These are phyloP conservation scores for Metarhizium guizhouense DNA, from an alignment of 2,329 filamentous ascomycete genomes.

Conservation along the genomic window DNA sequence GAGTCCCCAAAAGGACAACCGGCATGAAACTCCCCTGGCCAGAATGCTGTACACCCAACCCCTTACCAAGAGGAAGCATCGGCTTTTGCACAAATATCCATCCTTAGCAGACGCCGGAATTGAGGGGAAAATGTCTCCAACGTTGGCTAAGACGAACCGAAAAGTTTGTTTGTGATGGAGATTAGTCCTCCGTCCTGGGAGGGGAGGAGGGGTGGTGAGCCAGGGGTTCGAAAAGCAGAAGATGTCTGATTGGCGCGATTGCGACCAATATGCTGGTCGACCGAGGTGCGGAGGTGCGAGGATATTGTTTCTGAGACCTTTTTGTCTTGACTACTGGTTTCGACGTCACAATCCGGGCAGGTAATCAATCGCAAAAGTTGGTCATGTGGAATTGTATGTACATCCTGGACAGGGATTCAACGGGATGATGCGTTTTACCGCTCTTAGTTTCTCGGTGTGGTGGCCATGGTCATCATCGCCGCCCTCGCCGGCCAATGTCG, in stretches of 20 bases:
- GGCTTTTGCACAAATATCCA: neutral
- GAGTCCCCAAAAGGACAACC: neutral
- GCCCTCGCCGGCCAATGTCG: neutral
- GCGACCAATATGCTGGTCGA: neutral
- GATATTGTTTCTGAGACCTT: neutral
- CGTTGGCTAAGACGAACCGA: neutral
- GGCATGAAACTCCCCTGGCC: neutral
- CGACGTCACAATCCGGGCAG: neutral
- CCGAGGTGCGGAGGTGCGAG: neutral
- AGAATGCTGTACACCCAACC: neutral
- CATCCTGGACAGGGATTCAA: neutral
- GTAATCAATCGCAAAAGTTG: neutral
- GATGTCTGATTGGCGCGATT: neutral
- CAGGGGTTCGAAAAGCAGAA: neutral
- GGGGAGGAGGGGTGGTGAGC: neutral
- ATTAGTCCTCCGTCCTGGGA: neutral
- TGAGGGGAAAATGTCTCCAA: neutral
- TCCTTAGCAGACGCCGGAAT: neutral
- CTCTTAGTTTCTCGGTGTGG: neutral
- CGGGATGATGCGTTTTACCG: neutral
- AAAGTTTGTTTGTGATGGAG: neutral
- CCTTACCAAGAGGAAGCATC: neutral
- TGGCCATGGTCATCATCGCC: neutral
- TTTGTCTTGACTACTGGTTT: neutral
- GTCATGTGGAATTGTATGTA: neutral